A percentile compares a stretch with the other conserved stretches of the same genome.
Conservation (phyloP, 2,329 filamentous ascomycete genomes). For the Colletotrichum sp. region DNA sequence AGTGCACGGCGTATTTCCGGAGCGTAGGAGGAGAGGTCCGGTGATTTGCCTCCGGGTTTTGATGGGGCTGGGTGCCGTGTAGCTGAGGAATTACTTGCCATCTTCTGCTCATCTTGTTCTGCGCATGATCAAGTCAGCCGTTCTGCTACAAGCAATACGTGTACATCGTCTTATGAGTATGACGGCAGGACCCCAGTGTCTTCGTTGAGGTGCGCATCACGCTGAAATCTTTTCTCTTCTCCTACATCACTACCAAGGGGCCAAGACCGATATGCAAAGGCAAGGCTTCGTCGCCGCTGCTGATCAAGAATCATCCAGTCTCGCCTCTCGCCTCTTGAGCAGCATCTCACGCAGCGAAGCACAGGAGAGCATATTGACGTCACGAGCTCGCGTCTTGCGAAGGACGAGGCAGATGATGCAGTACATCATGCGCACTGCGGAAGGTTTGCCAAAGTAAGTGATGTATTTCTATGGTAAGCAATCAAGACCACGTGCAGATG, state of each 20-base stretch:
- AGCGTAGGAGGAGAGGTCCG: constrained; percentile 6
- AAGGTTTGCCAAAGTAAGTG: neutral
- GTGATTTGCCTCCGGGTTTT: neutral
- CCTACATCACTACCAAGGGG: neutral
- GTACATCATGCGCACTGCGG: neutral
- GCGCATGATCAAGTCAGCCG: neutral
- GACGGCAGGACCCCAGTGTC: neutral
- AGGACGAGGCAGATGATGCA: neutral
- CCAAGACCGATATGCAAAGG: neutral
- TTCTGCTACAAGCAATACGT: neutral
- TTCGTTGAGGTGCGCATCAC: neutral
- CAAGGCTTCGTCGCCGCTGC: neutral
- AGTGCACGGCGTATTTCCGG: neutral
- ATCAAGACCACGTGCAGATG: neutral
- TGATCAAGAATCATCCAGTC: neutral
- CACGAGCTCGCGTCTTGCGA: neutral
- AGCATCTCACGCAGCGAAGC: neutral
- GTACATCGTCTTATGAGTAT: neutral
- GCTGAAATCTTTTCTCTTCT: neutral
- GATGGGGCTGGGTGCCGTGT: neutral
- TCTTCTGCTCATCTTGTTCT: neutral
- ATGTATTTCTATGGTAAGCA: neutral
- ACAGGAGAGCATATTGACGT: neutral
- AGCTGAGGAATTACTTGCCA: neutral
- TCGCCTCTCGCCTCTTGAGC: neutral